Evolutionary conservation across 2,329 filamentous ascomycete genomes (phyloP), one percentile per base, ranked within the genome.

Genomic region (Colletotrichum gloeosporioides): DNA sequence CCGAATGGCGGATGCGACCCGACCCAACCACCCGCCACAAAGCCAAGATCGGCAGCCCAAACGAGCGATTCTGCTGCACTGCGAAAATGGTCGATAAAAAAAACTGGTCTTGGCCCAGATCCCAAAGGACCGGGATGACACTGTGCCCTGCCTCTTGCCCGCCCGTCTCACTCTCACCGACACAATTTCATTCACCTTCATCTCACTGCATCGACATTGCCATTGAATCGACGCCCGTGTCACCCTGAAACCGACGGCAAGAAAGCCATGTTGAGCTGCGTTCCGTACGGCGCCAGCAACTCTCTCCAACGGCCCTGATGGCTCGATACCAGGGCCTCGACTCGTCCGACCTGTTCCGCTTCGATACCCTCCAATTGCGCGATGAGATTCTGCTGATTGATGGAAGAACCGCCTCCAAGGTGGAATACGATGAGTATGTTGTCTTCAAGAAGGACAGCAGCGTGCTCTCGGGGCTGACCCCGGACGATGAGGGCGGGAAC

Each of bases 401-500:
- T 12, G 77, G 81, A 6, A 78, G 78, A 6, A 78, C 80, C 8
- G 78, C 78, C 39, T 85, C 84, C 27, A 82, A 83, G 68, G 79
- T 85, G 34, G 84, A 83, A 68, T 85, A 85, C 49, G 84, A 85
- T 39, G 84, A 85, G 78, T 85, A 85, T 64, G 84, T 84, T 29
- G 83, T 85, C 55, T 86, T 83, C 55, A 82, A 81, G 59, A 78
- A 79, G 69, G 71, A 76, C 36, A 76, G 80, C 63, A 77, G 77
- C 13, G 57, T 77, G 5, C 64, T 69, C 10, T 69, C 73, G 32
- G 53, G 57, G 4, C 16, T 44, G 61, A 53, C 34, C 27, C 72
- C 61, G 29, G 73, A 73, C 36, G 57, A 79, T 22, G 69, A 76
- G 49, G 65, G 62, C 22, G 57, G 68, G 15, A 68, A 77, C 53